A percentile compares a stretch with the other conserved stretches of the same genome.
phyloP scores from a whole-genome alignment of 2,329 filamentous ascomycete species.

The Penicillium sp. region DNA sequence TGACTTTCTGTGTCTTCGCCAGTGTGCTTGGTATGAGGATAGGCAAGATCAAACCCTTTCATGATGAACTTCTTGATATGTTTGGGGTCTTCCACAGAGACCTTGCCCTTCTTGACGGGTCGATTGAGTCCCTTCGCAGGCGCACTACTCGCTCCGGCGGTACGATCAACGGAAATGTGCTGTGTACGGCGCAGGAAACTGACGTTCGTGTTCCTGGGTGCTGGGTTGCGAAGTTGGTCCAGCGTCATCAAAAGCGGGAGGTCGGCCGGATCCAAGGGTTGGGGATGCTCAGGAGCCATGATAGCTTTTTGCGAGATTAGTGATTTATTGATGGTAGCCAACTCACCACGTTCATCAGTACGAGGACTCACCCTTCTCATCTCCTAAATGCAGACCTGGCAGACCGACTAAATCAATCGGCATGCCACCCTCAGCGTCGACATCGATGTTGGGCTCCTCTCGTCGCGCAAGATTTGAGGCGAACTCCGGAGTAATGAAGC shows the following conservation, averaged over 20 bases:
- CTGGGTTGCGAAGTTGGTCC: constrained; percentile 76
- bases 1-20: constrained; percentile 51
- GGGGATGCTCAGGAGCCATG: constrained; percentile 66
- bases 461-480: constrained; percentile 82
- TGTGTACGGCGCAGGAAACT: constrained; percentile 95
- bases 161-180: constrained; percentile 60
- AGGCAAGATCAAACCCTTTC: constrained; percentile 61
- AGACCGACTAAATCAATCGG: constrained; percentile 91
- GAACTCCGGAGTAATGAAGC: constrained; percentile 87
- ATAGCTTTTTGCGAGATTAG: constrained; percentile 55
- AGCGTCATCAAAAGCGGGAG: constrained; percentile 76
- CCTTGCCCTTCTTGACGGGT: constrained; percentile 28
- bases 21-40: constrained; percentile 54
- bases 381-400: constrained; percentile 88
- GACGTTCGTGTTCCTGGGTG: constrained; percentile 67
- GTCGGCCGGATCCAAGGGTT: constrained; percentile 74
- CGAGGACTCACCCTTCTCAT: constrained; percentile 70
- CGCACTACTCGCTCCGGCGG: constrained; percentile 28
- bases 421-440: constrained; percentile 97
- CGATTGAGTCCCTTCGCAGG: constrained; percentile 23
- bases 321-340: not conserved
- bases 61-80: constrained; percentile 56
- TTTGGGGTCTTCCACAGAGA: constrained; percentile 50
- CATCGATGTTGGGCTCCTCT: constrained; percentile 92
- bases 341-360: not conserved